Base-by-base conservation (phyloP, 1,284 basidiomycete genomes). In the Pseudomicrostroma phylloplanum region DNA sequence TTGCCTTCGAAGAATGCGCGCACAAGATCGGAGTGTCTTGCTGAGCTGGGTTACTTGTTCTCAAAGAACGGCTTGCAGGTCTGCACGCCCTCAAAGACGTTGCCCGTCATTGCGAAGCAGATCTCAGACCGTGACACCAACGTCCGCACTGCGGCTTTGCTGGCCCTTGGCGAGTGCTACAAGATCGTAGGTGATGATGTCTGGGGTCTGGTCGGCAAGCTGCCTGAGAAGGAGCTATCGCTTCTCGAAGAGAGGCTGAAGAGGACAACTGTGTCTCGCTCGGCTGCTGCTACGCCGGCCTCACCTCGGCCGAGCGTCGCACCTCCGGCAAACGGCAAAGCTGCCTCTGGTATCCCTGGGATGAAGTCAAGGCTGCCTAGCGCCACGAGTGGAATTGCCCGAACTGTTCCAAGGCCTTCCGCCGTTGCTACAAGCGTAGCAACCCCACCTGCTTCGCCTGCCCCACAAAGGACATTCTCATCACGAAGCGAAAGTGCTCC, bases 221-320 rank as follows among this genome's bases (percentile, higher is more conserved):
- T 96, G 46, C 85, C 89, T 40, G 83, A 88, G 1, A 94, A 93
- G 78, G 92, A 94, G 72, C 90, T 89, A 78, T 90, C 90, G 15
- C 89, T 94, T 73, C 83, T 96, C 30, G 91, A 94, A 78, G 92
- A 94, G 77, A 85, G 91, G 17, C 81, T 96, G 21, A 88, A 91
- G 67, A 87, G 92, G 48, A 87, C 91, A 8, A 83, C 87, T 21
- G 67, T 61, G 12, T 59, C 59, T 13, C 59, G 46, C n/a, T 57
- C 61, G 2, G 57, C 59, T 48, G 55, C 53, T 40, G 48, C 62
- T 2, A 23, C 60, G 15, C 55, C 21, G n/a, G 51, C 65, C 17
- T 64, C 67, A 12, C 64, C 57, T 25, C 67, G 66, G 1, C 30
- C 30, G 9, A 58, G 49, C 13, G 55, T 30, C 8, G 39, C 46